These are phyloP conservation scores for Bolboschoenus planiculmis DNA, from an alignment of 176 grass and related monocot species.

Conservation along the genomic window DNA sequence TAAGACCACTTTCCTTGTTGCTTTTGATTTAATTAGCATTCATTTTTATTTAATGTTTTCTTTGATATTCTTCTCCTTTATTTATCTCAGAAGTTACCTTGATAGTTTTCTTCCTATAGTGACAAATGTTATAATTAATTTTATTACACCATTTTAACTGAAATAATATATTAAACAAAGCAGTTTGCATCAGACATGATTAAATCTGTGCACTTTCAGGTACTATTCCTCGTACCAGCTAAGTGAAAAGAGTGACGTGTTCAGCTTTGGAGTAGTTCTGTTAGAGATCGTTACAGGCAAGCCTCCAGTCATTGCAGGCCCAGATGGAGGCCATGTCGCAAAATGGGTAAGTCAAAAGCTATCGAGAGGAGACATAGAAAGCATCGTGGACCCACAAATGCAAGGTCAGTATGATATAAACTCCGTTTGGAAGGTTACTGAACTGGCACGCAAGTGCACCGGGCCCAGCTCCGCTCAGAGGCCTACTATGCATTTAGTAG, in stretches of 20 bases:
- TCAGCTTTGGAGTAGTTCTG: constrained; percentile 41
- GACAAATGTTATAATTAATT: background rate
- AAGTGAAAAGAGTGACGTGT: constrained; percentile 57
- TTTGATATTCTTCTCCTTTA: background rate
- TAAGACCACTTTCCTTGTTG: background rate
- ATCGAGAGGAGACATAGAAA: constrained; percentile 40
- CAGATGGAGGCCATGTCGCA: constrained; percentile 5
- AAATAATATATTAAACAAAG: background rate
- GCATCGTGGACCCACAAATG: constrained; percentile 24
- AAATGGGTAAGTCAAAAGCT: constrained; percentile 35
- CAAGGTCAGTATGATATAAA: constrained; percentile 39
- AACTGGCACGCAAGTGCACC: constrained; percentile 27
- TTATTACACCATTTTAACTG: background rate
- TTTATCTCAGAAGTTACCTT: background rate
- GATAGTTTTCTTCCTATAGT: background rate
- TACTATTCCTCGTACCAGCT: too few relatives aligned
- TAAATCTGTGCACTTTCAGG: constrained; percentile 15
- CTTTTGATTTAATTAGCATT: background rate
- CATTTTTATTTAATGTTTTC: background rate
- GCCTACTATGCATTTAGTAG: constrained; percentile 20
- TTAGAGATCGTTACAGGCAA: constrained; percentile 42
- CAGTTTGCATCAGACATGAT: background rate
- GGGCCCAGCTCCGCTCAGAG: background rate
- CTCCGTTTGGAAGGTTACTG: constrained; percentile 34
- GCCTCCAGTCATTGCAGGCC: background rate